A percentile compares a stretch with the other conserved stretches of the same genome.
phyloP scores from a whole-genome alignment of 768 basidiomycete species.

The Leucocoprinus leucothites region DNA sequence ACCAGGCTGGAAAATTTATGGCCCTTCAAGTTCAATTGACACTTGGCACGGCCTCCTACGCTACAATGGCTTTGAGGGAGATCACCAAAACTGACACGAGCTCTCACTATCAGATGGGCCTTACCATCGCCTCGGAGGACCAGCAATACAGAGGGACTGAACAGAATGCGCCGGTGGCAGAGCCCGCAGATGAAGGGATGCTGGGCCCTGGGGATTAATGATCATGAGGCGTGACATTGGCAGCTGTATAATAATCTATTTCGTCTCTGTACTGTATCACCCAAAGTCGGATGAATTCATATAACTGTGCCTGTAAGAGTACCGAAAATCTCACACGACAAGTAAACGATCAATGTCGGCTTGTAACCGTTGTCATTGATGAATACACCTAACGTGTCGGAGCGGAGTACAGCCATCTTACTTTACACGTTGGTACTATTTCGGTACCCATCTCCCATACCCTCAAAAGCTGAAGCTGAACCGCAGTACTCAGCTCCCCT shows the following conservation, averaged over 20 bases:
- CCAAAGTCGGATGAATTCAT: no score
- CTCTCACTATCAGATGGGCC: slow-evolving; percentile 80
- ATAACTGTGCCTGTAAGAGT: no score
- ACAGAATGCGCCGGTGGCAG: slow-evolving; percentile 26
- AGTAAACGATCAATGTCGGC: background rate
- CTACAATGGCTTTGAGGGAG: slow-evolving; percentile 96
- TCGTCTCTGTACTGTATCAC: background rate
- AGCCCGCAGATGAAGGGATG: slow-evolving; percentile 18
- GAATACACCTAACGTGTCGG: background rate
- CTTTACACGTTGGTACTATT: background rate
- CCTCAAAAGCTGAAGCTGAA: no score
- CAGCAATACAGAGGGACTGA: slow-evolving; percentile 71
- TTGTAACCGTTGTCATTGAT: background rate
- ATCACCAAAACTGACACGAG: slow-evolving; percentile 95
- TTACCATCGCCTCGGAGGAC: slow-evolving; percentile 78
- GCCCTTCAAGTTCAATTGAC: slow-evolving; percentile 83
- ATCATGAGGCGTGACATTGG: background rate
- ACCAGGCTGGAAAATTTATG: slow-evolving; percentile 76
- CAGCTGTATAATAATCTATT: background rate
- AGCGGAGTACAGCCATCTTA: background rate
- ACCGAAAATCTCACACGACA: no score
- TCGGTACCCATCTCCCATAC: background rate
- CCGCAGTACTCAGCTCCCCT: background rate
- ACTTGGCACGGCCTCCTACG: slow-evolving; percentile 92
- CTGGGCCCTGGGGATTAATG: no score